Evolutionary conservation across 495 filamentous ascomycete genomes (phyloP).

Genomic region (Massariosphaeria phaeospora): DNA sequence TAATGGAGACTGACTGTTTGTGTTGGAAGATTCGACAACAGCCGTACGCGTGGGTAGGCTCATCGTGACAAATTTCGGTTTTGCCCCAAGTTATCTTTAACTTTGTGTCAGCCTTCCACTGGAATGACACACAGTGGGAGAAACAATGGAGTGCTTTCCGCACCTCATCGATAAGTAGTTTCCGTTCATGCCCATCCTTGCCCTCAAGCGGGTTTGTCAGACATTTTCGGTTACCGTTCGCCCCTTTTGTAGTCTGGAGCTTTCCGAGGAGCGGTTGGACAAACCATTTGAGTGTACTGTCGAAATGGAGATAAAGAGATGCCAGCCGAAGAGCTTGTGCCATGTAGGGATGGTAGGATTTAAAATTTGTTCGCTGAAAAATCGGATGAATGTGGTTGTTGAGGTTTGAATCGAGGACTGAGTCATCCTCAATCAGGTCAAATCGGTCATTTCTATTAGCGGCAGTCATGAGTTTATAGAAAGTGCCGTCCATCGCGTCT

Average conservation of each 20-base stretch:
- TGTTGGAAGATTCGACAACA: conserved; percentile 1
- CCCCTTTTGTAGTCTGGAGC: background rate
- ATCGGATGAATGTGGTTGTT: conserved; percentile 25
- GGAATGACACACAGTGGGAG: conserved; percentile 13
- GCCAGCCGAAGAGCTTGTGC: conserved; percentile 23
- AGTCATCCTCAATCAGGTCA: conserved; percentile 17
- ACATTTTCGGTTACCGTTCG: conserved; percentile 6
- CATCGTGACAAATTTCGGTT: background rate
- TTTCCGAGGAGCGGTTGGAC: conserved; percentile 15
- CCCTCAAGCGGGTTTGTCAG: conserved; percentile 10
- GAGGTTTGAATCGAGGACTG: conserved; percentile 10
- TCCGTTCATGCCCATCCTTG: background rate
- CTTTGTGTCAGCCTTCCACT: background rate
- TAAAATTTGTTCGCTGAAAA: conserved; percentile 10
- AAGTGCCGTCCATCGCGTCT: too few relatives aligned
- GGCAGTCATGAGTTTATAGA: conserved; percentile 11
- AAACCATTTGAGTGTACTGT: conserved; percentile 23
- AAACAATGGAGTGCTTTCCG: conserved; percentile 15
- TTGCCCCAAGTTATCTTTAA: conserved; percentile 2
- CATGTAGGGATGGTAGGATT: background rate
- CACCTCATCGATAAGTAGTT: conserved; percentile 2
- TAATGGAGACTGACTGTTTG: conserved; percentile 8
- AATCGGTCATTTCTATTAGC: conserved; percentile 23
- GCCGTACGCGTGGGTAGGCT: background rate
- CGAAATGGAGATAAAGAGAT: conserved; percentile 26